A percentile compares a stretch with the other conserved stretches of the same genome.
These are phyloP conservation scores for Pythium chondricola DNA, from an alignment of 352 stramenopile genomes.

Conservation along the genomic window DNA sequence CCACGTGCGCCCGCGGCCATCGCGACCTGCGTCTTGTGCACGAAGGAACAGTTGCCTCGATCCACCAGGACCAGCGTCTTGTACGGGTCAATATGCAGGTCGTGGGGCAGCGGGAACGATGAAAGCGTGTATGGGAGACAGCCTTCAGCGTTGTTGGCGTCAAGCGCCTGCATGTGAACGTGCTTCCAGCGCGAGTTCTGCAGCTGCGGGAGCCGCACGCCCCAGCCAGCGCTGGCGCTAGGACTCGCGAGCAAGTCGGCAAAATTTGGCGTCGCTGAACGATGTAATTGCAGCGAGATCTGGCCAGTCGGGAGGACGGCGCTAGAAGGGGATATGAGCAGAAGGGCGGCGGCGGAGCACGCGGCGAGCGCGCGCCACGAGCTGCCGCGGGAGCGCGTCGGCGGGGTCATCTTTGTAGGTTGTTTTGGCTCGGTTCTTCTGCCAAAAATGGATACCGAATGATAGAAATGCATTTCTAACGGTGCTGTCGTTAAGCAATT, in stretches of 20 bases:
- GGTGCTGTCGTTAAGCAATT: no score
- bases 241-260: slow-evolving; percentile 46
- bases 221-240: slow-evolving; percentile 49
- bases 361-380: background rate
- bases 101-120: slow-evolving; percentile 1
- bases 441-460: no score
- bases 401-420: no score
- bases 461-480: no score
- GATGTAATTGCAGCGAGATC: slow-evolving; percentile 33
- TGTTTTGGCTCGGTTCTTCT: no score
- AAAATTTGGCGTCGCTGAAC: slow-evolving; percentile 27
- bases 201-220: slow-evolving; percentile 34
- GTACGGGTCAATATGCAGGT: slow-evolving; percentile 8
- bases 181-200: slow-evolving; percentile 52
- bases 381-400: no score
- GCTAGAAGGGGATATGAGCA: background rate
- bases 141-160: slow-evolving; percentile 29
- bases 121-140: slow-evolving; percentile 30
- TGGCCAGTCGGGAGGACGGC: slow-evolving; percentile 40
- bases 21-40: slow-evolving; percentile 47
- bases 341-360: background rate
- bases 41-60: slow-evolving; percentile 72
- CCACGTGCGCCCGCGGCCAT: slow-evolving; percentile 46
- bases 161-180: slow-evolving; percentile 24
- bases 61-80: slow-evolving; percentile 49